Evolutionary conservation across 2,329 filamentous ascomycete genomes (phyloP), one percentile per base, ranked within the genome.

Genomic region (Hypoxylon rubiginosum): DNA sequence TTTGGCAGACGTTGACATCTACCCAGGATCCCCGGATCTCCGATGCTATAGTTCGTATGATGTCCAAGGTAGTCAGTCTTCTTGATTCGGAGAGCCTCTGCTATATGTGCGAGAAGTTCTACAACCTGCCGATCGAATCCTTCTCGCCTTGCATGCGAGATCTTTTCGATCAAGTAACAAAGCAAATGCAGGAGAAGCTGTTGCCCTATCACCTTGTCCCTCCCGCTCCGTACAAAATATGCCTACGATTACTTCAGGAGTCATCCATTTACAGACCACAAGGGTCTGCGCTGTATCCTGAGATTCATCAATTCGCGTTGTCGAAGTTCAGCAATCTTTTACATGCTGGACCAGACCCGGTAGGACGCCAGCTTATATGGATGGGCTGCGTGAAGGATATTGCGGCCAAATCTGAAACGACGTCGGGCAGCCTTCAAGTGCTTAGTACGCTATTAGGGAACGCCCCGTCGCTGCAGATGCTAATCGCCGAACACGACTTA

Each of bases 11-110:
- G 0, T 89, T 97, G 54, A 90, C 88, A 5, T 89, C 90, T 24
- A 94, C 91, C 64, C 93, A 94, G 73, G 94, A 98, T 76, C 91
- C 92, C 3, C 88, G 94, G 60, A 90, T 95, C n/a, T 90, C 92
- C 7, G 90, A 94, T 53, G 94, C 94, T 28, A 87, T 97, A 24
- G 83, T 94, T 51, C 83, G 84, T 17, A 92, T 97, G 87, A 77
- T 86, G 30, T 76, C 74, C 3, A 80, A 77, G 17, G 84, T 87
- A 43, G 74, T 82, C 0, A 79, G 82, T 39, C 77, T 90, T 8
- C 84, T 86, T 58, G 79, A 83, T 7, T 79, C 82, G 30, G 72
- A 81, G 0, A 76, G 82, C 4, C 78, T 93, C 41, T 76, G 91
- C 6, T 90, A 93, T 73, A 78, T 95, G 30, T 92, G 90, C 73